phyloP scores from a whole-genome alignment of 208 protist species.

The Trypanosoma rangeli region DNA sequence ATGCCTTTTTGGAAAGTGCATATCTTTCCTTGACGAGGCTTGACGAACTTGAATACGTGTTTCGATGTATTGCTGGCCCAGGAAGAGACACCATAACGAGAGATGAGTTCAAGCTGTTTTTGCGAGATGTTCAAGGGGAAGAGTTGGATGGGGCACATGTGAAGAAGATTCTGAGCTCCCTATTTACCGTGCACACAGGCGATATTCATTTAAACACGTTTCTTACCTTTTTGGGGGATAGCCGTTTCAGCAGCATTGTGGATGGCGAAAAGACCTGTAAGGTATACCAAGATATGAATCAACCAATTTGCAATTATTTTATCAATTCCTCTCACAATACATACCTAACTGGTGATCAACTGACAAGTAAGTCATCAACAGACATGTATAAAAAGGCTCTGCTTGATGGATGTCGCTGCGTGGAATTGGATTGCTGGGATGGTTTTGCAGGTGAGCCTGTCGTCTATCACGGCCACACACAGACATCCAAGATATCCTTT shows the following conservation, averaged over 20 bases:
- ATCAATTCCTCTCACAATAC: conserved; percentile 89
- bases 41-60: conserved; percentile 59
- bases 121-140: conserved; percentile 47
- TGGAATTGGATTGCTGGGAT: conserved; percentile 64
- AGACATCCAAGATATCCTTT: conserved; percentile 47
- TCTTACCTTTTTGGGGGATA: conserved; percentile 41
- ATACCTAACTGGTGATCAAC: conserved; percentile 84
- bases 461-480: conserved; percentile 53
- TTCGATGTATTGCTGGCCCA: conserved; percentile 29
- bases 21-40: conserved; percentile 47
- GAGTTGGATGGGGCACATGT: conserved; percentile 31
- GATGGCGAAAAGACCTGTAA: conserved; percentile 33
- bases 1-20: conserved; percentile 39
- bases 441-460: conserved; percentile 38
- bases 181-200: conserved; percentile 39
- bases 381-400: conserved; percentile 43
- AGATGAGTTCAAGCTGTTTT: conserved; percentile 45
- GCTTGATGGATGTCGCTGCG: conserved; percentile 41
- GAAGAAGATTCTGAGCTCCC: conserved; percentile 36
- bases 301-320: conserved; percentile 65
- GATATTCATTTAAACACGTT: conserved; percentile 41
- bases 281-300: conserved; percentile 85
- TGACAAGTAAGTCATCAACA: conserved; percentile 35
- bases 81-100: conserved; percentile 36
- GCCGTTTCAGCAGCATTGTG: conserved; percentile 33